Conservation (phyloP, 2,329 filamentous ascomycete genomes). For the Dothiorella sarmentorum region DNA sequence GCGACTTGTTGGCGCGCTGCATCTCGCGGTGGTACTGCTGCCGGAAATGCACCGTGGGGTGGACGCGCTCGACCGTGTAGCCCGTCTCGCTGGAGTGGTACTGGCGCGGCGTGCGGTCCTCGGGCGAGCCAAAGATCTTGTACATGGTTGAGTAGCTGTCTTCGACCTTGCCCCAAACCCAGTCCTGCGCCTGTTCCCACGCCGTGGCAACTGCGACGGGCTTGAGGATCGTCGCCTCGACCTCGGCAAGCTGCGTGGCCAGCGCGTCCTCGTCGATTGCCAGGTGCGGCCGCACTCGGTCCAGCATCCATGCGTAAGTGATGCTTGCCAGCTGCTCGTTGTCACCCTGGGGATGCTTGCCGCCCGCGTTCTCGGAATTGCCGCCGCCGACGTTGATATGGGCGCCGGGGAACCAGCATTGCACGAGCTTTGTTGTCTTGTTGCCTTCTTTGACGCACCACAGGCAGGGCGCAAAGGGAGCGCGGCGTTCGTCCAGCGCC, state of each 20-base stretch:
- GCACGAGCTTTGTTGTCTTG: conserved; percentile 35
- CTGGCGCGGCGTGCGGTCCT: background rate
- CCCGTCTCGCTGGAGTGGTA: background rate
- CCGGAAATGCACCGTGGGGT: background rate
- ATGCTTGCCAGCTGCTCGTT: conserved; percentile 31
- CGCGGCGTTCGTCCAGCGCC: conserved; percentile 52
- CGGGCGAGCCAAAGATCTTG: background rate
- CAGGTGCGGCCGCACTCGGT: background rate
- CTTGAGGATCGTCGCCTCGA: background rate
- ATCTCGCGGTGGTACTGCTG: background rate
- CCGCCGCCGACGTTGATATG: conserved; percentile 54
- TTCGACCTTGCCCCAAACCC: background rate
- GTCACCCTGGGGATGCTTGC: conserved; percentile 12
- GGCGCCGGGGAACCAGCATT: conserved; percentile 55
- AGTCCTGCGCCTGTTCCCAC: background rate
- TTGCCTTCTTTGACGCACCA: conserved; percentile 42
- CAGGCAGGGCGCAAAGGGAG: conserved; percentile 50
- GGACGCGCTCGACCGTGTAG: conserved; percentile 1
- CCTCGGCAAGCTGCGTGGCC: background rate
- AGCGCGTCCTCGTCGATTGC: background rate
- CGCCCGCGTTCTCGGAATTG: conserved; percentile 20
- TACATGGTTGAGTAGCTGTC: background rate
- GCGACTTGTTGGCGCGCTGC: background rate
- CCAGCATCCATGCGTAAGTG: conserved; percentile 42
- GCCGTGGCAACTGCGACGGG: background rate